These are phyloP conservation scores for Dothideomycetes sp. DNA, from an alignment of 2,329 filamentous ascomycete species.

Conservation along the genomic window DNA sequence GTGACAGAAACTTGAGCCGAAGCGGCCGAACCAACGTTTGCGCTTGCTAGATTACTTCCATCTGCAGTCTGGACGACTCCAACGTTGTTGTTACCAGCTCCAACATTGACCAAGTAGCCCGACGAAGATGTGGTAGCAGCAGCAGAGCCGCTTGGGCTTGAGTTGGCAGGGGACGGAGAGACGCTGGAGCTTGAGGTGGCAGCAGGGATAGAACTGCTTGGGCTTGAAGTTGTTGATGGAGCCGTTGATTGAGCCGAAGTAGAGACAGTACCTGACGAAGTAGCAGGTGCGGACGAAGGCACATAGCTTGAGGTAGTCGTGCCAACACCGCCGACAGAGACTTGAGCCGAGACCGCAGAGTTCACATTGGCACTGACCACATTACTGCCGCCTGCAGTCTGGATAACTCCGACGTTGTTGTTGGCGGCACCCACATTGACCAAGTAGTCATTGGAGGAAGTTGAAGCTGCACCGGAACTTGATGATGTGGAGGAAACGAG, in stretches of 20 bases:
- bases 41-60: neutral
- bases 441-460: too few species aligned
- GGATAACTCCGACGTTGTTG: neutral
- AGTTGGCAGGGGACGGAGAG: neutral
- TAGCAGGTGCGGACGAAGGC: neutral
- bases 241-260: neutral
- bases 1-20: neutral
- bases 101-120: neutral
- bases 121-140: neutral
- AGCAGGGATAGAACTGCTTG: neutral
- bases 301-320: neutral
- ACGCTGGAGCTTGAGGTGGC: neutral
- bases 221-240: neutral
- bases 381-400: neutral
- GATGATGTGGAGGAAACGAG: too few species aligned
- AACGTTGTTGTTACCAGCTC: neutral
- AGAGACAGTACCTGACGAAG: neutral
- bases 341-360: constrained; percentile 1
- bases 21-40: neutral
- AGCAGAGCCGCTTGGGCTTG: neutral
- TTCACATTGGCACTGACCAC: too few species aligned
- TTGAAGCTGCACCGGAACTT: too few species aligned
- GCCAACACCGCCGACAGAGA: constrained; percentile 4
- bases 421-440: too few species aligned
- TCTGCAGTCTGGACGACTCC: neutral